phyloP scores from a whole-genome alignment of 371 early-diverging fungal species.

The Cokeromyces recurvatus region DNA sequence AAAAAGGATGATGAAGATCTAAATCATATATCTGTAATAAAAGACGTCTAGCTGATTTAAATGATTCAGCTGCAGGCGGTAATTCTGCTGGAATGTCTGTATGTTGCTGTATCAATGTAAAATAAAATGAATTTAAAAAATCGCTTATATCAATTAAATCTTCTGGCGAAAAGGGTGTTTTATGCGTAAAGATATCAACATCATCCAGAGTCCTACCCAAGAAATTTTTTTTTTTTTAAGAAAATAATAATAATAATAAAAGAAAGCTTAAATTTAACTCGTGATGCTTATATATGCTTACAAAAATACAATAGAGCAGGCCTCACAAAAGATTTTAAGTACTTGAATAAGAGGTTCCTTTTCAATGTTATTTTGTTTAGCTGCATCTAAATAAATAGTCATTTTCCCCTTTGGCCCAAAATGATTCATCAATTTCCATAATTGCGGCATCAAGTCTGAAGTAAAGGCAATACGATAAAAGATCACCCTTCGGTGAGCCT shows the following conservation, averaged over 20 bases:
- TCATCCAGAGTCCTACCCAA: conserved; percentile 66
- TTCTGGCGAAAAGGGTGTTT: conserved; percentile 48
- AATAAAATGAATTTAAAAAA: conserved; percentile 66
- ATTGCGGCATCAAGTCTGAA: conserved; percentile 47
- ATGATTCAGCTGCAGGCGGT: conserved; percentile 30
- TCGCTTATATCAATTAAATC: conserved; percentile 53
- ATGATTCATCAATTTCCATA: conserved; percentile 59
- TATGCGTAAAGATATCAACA: conserved; percentile 70
- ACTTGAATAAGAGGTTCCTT: conserved; percentile 59
- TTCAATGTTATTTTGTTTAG: conserved; percentile 38
- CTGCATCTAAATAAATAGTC: conserved; percentile 53
- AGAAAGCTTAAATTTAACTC: background rate
- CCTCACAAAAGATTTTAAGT: conserved; percentile 60
- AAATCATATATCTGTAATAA: conserved; percentile 74
- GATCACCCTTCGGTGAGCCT: conserved; percentile 47
- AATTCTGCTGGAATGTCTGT: conserved; percentile 12
- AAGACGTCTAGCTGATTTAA: conserved; percentile 58
- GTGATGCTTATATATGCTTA: conserved; percentile 22
- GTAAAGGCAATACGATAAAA: conserved; percentile 58
- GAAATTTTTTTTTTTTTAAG: background rate
- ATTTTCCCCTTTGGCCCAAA: conserved; percentile 58
- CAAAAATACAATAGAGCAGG: conserved; percentile 52
- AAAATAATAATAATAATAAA: background rate
- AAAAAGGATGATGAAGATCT: conserved; percentile 69
- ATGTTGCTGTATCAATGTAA: conserved; percentile 45